phyloP scores from a whole-genome alignment of 495 filamentous ascomycete genomes.

The Amorphotheca resinae region DNA sequence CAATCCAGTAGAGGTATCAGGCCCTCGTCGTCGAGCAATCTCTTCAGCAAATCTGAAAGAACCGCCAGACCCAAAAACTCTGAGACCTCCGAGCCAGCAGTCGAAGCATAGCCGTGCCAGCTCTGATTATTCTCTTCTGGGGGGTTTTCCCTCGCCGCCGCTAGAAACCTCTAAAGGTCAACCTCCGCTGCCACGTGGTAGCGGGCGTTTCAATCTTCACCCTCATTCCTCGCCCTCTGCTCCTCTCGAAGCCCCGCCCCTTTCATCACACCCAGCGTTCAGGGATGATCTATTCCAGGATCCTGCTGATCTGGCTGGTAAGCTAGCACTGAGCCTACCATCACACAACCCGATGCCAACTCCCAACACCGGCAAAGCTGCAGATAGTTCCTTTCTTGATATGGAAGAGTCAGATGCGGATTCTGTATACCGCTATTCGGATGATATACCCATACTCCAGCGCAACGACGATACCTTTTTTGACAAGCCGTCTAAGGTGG shows the following conservation, averaged over 20 bases:
- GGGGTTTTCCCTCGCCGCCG: constrained; percentile 18
- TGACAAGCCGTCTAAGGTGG: constrained; percentile 36
- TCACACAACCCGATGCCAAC: constrained; percentile 10
- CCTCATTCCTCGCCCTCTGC: constrained; percentile 18
- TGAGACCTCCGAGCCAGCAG: constrained; percentile 37
- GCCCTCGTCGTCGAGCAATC: constrained; percentile 29
- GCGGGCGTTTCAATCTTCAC: constrained; percentile 16
- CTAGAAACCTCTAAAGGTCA: constrained; percentile 4
- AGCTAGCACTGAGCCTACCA: constrained; percentile 3
- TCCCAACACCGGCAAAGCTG: constrained; percentile 6
- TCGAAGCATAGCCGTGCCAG: constrained; percentile 45
- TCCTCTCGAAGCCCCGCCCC: constrained; percentile 19
- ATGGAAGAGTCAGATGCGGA: constrained; percentile 48
- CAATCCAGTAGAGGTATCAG: constrained; percentile 4
- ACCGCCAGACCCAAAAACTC: constrained; percentile 28
- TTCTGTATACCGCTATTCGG: constrained; percentile 35
- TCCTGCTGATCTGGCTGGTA: constrained; percentile 11
- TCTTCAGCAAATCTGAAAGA: constrained; percentile 41
- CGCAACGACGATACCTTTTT: constrained; percentile 37
- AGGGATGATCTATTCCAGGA: constrained; percentile 13
- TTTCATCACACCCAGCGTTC: constrained; percentile 21
- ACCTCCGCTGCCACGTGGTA: constrained; percentile 8
- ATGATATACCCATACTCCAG: constrained; percentile 48
- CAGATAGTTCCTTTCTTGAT: constrained; percentile 41
- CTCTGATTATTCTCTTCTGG: constrained; percentile 34